Conservation (phyloP, 768 basidiomycete genomes). For the Lactarius sp. region DNA sequence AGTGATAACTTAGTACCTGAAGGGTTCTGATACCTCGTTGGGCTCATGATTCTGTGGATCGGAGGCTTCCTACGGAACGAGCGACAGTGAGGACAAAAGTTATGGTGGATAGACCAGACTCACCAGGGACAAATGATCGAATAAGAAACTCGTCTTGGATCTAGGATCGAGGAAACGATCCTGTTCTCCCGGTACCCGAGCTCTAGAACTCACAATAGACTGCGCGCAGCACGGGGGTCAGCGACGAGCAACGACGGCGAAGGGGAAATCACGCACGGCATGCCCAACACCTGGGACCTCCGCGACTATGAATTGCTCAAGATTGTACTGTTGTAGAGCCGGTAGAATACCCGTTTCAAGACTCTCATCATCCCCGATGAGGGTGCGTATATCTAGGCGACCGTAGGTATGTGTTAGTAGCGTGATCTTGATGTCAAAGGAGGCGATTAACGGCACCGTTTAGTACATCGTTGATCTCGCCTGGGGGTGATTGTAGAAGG, state of each 20-base stretch:
- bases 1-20: constrained; percentile 50
- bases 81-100: not conserved
- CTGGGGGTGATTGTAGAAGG: constrained; percentile 87
- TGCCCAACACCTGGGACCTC: constrained; percentile 75
- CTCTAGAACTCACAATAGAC: constrained; percentile 79
- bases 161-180: constrained; percentile 83
- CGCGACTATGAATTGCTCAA: constrained; percentile 81
- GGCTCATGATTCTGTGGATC: constrained; percentile 62
- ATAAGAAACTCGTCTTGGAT: constrained; percentile 69
- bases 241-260: not conserved
- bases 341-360: constrained; percentile 75
- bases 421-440: not conserved
- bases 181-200: constrained; percentile 47
- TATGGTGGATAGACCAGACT: constrained; percentile 29
- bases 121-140: constrained; percentile 84
- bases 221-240: constrained; percentile 31
- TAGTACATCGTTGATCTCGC: constrained; percentile 95
- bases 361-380: constrained; percentile 82
- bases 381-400: constrained; percentile 75
- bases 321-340: constrained; percentile 78
- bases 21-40: constrained; percentile 61
- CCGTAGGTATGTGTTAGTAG: constrained; percentile 17
- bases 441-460: constrained; percentile 50
- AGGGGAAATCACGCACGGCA: constrained; percentile 49
- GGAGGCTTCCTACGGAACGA: constrained; percentile 59